A percentile compares a stretch with the other conserved stretches of the same genome.
Evolutionary conservation across 768 basidiomycete genomes (phyloP).

Genomic region (Tulasnella sp.): DNA sequence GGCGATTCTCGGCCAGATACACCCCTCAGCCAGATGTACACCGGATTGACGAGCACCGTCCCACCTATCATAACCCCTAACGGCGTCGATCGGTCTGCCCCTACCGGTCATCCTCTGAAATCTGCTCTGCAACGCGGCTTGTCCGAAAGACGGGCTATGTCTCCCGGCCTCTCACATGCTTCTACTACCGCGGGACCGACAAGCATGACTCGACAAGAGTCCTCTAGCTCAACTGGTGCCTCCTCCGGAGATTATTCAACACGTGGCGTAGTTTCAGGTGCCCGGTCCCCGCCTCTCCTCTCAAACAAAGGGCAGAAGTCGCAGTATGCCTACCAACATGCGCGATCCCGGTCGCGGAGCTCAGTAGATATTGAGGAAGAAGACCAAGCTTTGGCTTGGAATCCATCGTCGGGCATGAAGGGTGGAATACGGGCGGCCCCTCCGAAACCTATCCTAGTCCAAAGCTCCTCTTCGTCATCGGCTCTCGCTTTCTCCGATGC

Average conservation of each 20-base stretch:
- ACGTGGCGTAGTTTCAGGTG: background rate
- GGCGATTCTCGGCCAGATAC: conserved; percentile 1
- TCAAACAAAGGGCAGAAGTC: background rate
- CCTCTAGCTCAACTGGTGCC: background rate
- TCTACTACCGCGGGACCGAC: background rate
- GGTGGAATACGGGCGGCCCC: background rate
- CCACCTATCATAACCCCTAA: background rate
- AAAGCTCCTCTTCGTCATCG: conserved; percentile 13
- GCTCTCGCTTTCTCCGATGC: background rate
- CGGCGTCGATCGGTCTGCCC: background rate
- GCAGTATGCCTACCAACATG: background rate
- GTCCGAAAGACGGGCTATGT: background rate
- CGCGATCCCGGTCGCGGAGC: background rate
- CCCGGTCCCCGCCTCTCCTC: background rate
- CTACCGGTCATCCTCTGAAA: background rate
- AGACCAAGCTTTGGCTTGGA: background rate
- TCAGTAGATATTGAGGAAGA: background rate
- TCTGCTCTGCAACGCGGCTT: background rate
- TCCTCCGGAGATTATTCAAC: background rate
- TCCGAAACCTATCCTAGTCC: conserved; percentile 8
- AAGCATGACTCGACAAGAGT: background rate
- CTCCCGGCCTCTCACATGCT: background rate
- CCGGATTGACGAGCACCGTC: background rate
- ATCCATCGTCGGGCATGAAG: background rate
- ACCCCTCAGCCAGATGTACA: conserved; percentile 4